A percentile compares a stretch with the other conserved stretches of the same genome.
Evolutionary conservation across 2,329 filamentous ascomycete genomes (phyloP).

Genomic region (Penicillium sp.): DNA sequence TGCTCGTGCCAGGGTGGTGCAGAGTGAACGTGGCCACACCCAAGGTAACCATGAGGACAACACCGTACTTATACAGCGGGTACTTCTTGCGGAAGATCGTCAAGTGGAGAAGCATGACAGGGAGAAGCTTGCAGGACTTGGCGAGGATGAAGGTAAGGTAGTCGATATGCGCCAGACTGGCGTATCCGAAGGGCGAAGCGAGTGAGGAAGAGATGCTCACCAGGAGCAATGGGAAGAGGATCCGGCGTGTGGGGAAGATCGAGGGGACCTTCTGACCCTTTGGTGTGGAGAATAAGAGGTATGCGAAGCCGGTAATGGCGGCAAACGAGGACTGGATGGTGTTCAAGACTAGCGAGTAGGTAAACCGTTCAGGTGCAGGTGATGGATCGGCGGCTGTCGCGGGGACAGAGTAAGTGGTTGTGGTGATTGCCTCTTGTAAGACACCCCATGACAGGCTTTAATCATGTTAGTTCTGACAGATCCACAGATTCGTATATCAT

Average conservation of each 20-base stretch:
- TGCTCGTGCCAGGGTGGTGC: constrained; percentile 67
- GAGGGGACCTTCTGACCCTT: constrained; percentile 45
- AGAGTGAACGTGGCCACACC: constrained; percentile 95
- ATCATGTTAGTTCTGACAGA: constrained; percentile 2
- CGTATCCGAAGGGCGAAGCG: constrained; percentile 94
- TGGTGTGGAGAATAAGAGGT: constrained; percentile 69
- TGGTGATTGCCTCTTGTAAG: constrained; percentile 96
- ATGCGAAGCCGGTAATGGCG: constrained; percentile 75
- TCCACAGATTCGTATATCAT: background rate
- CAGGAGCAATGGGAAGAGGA: constrained; percentile 75
- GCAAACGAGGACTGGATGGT: constrained; percentile 92
- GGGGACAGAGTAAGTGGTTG: constrained; percentile 74
- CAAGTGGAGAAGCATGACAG: constrained; percentile 95
- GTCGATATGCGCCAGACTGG: constrained; percentile 88
- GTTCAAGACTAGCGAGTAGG: constrained; percentile 92
- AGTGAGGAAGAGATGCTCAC: constrained; percentile 86
- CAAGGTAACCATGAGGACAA: constrained; percentile 84
- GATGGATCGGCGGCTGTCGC: constrained; percentile 46
- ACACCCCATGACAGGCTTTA: constrained; percentile 87
- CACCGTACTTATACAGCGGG: constrained; percentile 93
- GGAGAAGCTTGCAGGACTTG: constrained; percentile 97
- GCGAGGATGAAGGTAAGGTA: constrained; percentile 97
- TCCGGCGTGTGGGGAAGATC: constrained; percentile 74
- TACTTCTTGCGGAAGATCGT: constrained; percentile 87
- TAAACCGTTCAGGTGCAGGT: constrained; percentile 69